Evolutionary conservation across 345 rosid species (phyloP).

Genomic region (Kandelia obovata): DNA sequence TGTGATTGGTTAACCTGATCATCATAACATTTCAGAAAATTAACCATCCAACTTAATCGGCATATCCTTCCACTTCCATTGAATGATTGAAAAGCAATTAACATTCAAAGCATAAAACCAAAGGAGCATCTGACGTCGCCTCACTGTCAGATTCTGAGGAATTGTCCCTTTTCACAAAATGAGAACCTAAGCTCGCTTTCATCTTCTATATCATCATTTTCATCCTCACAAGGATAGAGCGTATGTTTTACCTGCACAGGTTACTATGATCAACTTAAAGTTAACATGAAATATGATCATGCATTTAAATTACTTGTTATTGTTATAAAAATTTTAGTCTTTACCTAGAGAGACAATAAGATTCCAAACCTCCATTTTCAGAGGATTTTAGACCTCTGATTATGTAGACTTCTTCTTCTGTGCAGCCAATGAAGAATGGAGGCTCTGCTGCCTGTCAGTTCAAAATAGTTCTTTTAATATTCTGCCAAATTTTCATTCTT

Average conservation of each 20-base stretch:
- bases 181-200: slow-evolving; percentile 58
- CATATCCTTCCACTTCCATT: background rate
- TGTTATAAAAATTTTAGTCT: slow-evolving; percentile 2
- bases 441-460: slow-evolving; percentile 79
- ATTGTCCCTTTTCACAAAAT: slow-evolving; percentile 50
- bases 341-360: slow-evolving; percentile 80
- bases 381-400: slow-evolving; percentile 77
- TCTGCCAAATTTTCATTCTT: background rate
- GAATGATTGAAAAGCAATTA: background rate
- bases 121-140: slow-evolving; percentile 38
- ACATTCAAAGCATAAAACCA: background rate
- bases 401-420: slow-evolving; percentile 69
- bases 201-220: slow-evolving; percentile 65
- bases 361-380: slow-evolving; percentile 91
- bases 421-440: slow-evolving; percentile 85
- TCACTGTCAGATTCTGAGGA: slow-evolving; percentile 79
- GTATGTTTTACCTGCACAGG: slow-evolving; percentile 79
- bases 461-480: slow-evolving; percentile 3
- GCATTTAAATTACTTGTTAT: slow-evolving; percentile 9
- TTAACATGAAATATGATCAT: background rate
- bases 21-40: slow-evolving; percentile 15
- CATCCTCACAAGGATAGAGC: slow-evolving; percentile 97
- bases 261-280: slow-evolving; percentile 5
- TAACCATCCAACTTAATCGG: background rate
- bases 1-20: slow-evolving; percentile 62